Evolutionary conservation across 768 basidiomycete species (phyloP).

Genomic region (Rhodocollybia butyracea): DNA sequence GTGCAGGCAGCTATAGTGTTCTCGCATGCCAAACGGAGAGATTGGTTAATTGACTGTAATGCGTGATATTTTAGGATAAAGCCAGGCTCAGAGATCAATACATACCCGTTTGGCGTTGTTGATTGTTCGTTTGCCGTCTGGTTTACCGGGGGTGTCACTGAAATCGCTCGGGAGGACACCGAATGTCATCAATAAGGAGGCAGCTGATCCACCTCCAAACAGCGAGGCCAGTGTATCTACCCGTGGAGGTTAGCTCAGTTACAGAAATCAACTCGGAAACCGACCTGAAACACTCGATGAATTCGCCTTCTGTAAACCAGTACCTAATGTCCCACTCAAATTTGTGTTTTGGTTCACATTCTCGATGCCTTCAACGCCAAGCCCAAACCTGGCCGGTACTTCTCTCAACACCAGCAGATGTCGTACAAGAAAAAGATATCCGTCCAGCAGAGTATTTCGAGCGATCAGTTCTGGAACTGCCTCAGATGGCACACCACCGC

Average conservation of each 20-base stretch:
- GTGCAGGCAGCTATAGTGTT: background rate
- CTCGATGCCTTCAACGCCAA: slow-evolving; percentile 47
- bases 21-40: slow-evolving; percentile 5
- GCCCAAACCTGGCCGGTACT: slow-evolving; percentile 72
- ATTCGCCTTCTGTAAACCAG: slow-evolving; percentile 3
- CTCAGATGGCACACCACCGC: background rate
- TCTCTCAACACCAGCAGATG: slow-evolving; percentile 93
- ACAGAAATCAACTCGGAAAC: slow-evolving; percentile 23
- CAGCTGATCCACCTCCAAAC: slow-evolving; percentile 5
- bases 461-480: slow-evolving; percentile 2
- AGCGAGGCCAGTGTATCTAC: slow-evolving; percentile 14
- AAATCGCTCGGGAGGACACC: background rate
- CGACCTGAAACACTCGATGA: slow-evolving; percentile 57
- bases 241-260: slow-evolving; percentile 25
- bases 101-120: slow-evolving; percentile 9
- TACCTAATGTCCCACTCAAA: background rate
- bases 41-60: slow-evolving; percentile 5
- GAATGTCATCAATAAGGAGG: slow-evolving; percentile 6
- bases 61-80: background rate
- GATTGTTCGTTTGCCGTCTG: slow-evolving; percentile 8
- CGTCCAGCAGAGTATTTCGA: slow-evolving; percentile 47
- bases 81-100: background rate
- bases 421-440: slow-evolving; percentile 82
- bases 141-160: background rate
- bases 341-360: slow-evolving; percentile 55